Evolutionary conservation across 75 land plant species (phyloP).

Genomic region (Pinus tabuliformis): DNA sequence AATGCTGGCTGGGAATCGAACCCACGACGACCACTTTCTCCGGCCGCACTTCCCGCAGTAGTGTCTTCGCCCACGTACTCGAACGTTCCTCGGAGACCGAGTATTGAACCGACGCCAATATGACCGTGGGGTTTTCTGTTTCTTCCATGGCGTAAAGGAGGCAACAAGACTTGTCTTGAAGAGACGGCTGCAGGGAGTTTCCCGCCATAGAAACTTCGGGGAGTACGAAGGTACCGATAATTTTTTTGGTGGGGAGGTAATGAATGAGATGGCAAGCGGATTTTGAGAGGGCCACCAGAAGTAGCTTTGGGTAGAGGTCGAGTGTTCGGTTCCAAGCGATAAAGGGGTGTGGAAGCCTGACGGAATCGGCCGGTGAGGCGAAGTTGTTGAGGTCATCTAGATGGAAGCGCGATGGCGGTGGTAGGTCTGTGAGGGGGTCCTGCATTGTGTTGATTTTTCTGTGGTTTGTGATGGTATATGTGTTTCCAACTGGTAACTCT

Average conservation of each 20-base stretch:
- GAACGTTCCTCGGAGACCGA: constrained; percentile 62
- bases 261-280: constrained; percentile 60
- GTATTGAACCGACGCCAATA: constrained; percentile 43
- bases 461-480: no score
- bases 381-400: constrained; percentile 87
- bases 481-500: no score
- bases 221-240: constrained; percentile 70
- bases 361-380: constrained; percentile 34
- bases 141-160: constrained; percentile 45
- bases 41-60: constrained; percentile 58
- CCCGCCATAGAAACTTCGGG: constrained; percentile 64
- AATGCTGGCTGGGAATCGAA: constrained; percentile 51
- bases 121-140: constrained; percentile 11
- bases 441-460: constrained; percentile 34
- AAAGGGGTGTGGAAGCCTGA: constrained; percentile 49
- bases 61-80: constrained; percentile 47
- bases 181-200: constrained; percentile 26
- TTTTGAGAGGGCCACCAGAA: constrained; percentile 64
- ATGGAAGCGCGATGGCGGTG: constrained; percentile 94
- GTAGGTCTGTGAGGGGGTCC: constrained; percentile 83
- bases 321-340: constrained; percentile 21
- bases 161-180: constrained; percentile 32
- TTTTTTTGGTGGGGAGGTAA: constrained; percentile 49
- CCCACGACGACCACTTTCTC: constrained; percentile 60
- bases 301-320: constrained; percentile 48